A percentile compares a stretch with the other conserved stretches of the same genome.
These are phyloP conservation scores for Podospora sp. DNA, from an alignment of 495 filamentous ascomycete genomes.

Conservation along the genomic window DNA sequence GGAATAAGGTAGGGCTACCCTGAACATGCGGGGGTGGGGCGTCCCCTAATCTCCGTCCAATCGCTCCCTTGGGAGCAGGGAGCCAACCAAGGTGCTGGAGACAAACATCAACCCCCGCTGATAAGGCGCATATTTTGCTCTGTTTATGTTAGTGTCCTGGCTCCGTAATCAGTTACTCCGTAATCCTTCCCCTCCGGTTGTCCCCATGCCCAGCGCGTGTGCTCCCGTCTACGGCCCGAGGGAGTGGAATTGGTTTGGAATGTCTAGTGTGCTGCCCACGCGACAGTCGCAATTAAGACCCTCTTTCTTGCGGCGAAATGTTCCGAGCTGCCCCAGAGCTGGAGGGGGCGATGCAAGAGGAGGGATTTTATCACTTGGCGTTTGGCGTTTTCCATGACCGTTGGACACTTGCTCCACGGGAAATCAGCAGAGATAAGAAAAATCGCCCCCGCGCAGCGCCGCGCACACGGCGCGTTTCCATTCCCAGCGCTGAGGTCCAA, in stretches of 20 bases:
- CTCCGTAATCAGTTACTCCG: conserved; percentile 12
- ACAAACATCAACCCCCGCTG: conserved; percentile 12
- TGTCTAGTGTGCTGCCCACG: too few relatives aligned
- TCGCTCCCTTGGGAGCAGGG: neutral
- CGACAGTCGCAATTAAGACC: too few relatives aligned
- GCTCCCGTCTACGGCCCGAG: too few relatives aligned
- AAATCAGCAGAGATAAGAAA: conserved; percentile 8
- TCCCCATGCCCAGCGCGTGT: neutral
- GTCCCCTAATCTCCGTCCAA: conserved; percentile 12
- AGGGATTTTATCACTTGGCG: conserved; percentile 10
- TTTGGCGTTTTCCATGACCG: too few relatives aligned
- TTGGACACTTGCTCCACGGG: neutral
- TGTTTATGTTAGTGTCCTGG: conserved; percentile 11
- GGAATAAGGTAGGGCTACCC: conserved; percentile 7
- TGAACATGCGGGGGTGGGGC: conserved; percentile 16
- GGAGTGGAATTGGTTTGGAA: too few relatives aligned
- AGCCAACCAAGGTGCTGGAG: conserved; percentile 4
- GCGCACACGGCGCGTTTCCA: neutral
- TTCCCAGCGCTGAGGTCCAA: neutral
- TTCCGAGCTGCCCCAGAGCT: neutral
- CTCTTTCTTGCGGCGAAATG: too few relatives aligned
- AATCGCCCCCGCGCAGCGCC: neutral
- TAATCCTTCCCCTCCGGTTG: neutral
- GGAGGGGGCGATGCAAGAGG: neutral
- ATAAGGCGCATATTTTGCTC: conserved; percentile 12